phyloP scores from a whole-genome alignment of 106 monocot species.

The Acorus calamus region DNA sequence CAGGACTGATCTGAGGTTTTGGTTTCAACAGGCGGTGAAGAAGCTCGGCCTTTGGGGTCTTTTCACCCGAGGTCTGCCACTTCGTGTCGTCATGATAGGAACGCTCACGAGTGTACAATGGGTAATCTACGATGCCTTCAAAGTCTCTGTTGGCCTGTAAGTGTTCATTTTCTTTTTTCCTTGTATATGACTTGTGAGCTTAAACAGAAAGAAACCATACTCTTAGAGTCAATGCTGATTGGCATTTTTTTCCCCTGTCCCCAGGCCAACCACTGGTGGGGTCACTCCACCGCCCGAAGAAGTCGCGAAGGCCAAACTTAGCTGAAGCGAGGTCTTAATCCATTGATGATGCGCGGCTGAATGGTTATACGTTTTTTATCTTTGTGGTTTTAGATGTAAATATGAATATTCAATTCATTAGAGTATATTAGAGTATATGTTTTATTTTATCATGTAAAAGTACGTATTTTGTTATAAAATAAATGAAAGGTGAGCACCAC shows the following conservation, averaged over 20 bases:
- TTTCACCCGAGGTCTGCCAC: slow-evolving; percentile 16
- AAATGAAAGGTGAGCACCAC: no score
- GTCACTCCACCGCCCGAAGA: slow-evolving; percentile 1
- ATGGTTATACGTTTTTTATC: no score
- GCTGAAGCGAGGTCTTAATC: no score
- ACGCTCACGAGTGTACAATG: slow-evolving; percentile 17
- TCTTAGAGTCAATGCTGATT: background rate
- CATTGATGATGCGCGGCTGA: no score
- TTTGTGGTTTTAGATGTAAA: no score
- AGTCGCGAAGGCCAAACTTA: no score
- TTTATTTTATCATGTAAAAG: no score
- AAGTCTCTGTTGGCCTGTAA: slow-evolving; percentile 21
- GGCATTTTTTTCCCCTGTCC: background rate
- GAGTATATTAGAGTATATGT: no score
- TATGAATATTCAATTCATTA: no score
- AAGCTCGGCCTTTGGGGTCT: slow-evolving; percentile 16
- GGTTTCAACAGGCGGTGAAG: slow-evolving; percentile 13
- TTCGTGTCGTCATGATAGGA: slow-evolving; percentile 18
- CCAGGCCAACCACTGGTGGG: slow-evolving; percentile 16
- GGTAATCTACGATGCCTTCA: slow-evolving; percentile 18
- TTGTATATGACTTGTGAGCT: no score
- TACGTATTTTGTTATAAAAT: no score
- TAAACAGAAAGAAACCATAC: no score
- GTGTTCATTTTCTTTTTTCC: background rate
- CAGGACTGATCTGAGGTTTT: background rate